These are phyloP conservation scores for Pythium phragmitis DNA, from an alignment of 352 stramenopile genomes.

Conservation along the genomic window DNA sequence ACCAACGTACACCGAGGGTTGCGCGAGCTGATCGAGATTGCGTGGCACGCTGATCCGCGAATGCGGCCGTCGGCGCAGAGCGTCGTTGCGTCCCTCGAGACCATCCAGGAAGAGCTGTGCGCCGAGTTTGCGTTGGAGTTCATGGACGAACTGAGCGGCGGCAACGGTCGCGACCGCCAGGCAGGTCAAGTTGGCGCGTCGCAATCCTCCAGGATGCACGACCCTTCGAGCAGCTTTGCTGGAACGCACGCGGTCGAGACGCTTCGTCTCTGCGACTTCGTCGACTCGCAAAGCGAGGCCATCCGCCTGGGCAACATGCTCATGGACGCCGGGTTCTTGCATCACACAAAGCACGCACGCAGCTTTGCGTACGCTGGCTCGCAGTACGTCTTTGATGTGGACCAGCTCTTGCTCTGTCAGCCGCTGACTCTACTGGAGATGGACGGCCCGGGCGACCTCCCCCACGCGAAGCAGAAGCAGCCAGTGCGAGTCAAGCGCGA, in stretches of 20 bases:
- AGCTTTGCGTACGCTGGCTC: conserved; percentile 21
- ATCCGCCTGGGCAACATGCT: conserved; percentile 39
- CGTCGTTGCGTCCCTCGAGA: conserved; percentile 51
- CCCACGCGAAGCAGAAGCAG: background rate
- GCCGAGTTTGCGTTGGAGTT: conserved; percentile 46
- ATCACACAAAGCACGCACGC: conserved; percentile 34
- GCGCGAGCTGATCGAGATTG: conserved; percentile 51
- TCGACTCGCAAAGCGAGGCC: conserved; percentile 23
- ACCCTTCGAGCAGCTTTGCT: conserved; percentile 17
- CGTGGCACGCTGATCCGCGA: conserved; percentile 56
- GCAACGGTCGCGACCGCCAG: conserved; percentile 19
- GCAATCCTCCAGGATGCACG: too few species aligned
- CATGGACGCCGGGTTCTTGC: conserved; percentile 37
- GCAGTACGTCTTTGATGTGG: conserved; percentile 35
- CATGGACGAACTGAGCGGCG: conserved; percentile 43
- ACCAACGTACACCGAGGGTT: conserved; percentile 36
- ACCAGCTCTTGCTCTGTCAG: conserved; percentile 28
- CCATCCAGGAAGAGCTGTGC: conserved; percentile 61
- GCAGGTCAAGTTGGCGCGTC: background rate
- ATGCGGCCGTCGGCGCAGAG: conserved; percentile 43
- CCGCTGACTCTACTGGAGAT: conserved; percentile 20
- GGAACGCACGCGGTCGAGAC: conserved; percentile 23
- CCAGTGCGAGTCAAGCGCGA: background rate
- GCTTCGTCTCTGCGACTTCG: conserved; percentile 7
- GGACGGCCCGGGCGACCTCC: background rate